Percentiles rank a stretch among this genome's conserved stretches.
These are phyloP conservation scores for Penicillium sp. DNA, from an alignment of 2,329 filamentous ascomycete genomes.

Conservation along the genomic window DNA sequence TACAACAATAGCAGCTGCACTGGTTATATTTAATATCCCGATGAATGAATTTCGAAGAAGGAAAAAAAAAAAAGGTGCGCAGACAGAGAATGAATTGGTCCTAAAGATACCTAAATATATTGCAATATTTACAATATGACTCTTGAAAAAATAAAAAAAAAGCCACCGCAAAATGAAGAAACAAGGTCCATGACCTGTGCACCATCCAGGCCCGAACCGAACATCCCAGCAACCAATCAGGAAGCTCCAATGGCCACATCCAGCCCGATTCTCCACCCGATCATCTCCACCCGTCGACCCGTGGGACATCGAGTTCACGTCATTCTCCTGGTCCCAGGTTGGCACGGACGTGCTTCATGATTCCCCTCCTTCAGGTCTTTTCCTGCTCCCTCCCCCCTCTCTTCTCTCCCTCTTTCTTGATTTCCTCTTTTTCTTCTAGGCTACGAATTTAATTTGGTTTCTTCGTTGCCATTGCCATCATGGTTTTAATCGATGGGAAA, in stretches of 20 bases:
- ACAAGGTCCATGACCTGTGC: background rate
- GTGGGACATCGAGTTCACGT: background rate
- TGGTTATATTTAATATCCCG: too few relatives aligned
- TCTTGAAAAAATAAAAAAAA: too few relatives aligned
- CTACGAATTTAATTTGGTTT: background rate
- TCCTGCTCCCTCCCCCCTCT: background rate
- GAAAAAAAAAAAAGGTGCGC: too few relatives aligned
- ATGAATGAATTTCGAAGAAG: too few relatives aligned
- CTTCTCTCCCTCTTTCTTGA: background rate
- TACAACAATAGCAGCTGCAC: too few relatives aligned
- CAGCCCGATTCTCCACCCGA: background rate
- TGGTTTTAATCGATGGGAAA: constrained; percentile 88
- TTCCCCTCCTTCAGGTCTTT: constrained; percentile 1
- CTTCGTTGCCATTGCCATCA: constrained; percentile 41
- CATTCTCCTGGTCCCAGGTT: constrained; percentile 3
- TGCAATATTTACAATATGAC: too few relatives aligned
- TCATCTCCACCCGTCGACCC: background rate
- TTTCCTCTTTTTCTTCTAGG: background rate
- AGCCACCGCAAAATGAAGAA: background rate
- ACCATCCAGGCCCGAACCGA: constrained; percentile 5
- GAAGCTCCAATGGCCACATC: background rate
- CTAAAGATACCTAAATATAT: too few relatives aligned
- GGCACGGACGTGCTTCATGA: background rate
- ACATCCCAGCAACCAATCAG: background rate
- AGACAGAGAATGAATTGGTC: too few relatives aligned